Percentiles rank a stretch among this genome's conserved stretches.
phyloP scores from a whole-genome alignment of 2,329 filamentous ascomycete species.

The Alternaria angustiovoidea region DNA sequence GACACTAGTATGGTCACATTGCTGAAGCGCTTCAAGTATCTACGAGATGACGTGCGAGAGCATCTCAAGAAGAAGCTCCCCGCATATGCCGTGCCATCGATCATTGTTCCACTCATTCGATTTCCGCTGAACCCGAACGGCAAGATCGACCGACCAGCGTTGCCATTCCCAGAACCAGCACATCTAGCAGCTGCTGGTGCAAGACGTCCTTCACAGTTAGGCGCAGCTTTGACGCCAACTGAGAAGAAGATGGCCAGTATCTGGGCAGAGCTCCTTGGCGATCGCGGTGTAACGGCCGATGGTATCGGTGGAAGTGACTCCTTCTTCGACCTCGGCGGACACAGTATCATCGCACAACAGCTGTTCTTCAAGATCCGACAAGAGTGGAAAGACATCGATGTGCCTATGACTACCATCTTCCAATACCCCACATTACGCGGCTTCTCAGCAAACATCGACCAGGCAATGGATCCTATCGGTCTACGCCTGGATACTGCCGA shows the following conservation, averaged over 20 bases:
- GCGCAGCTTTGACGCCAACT: slow-evolving; percentile 62
- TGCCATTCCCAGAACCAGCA: slow-evolving; percentile 81
- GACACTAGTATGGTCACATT: slow-evolving; percentile 62
- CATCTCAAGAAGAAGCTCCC: slow-evolving; percentile 77
- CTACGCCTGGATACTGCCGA: slow-evolving; percentile 53
- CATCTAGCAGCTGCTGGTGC: slow-evolving; percentile 67
- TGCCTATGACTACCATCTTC: slow-evolving; percentile 76
- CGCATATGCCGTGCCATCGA: slow-evolving; percentile 76
- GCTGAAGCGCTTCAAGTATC: slow-evolving; percentile 67
- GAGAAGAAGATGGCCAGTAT: slow-evolving; percentile 73
- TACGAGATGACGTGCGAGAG: slow-evolving; percentile 69
- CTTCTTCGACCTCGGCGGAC: slow-evolving; percentile 84
- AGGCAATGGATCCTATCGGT: slow-evolving; percentile 58
- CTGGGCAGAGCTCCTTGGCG: slow-evolving; percentile 74
- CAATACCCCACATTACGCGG: slow-evolving; percentile 68
- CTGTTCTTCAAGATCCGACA: slow-evolving; percentile 75
- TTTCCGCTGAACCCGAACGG: slow-evolving; percentile 71
- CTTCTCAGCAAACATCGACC: slow-evolving; percentile 63
- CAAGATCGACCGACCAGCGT: slow-evolving; percentile 79
- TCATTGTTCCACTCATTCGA: slow-evolving; percentile 75
- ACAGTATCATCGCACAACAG: slow-evolving; percentile 82
- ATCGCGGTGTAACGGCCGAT: slow-evolving; percentile 68
- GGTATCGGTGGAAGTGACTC: slow-evolving; percentile 69
- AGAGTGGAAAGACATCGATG: slow-evolving; percentile 68
- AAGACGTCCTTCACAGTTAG: slow-evolving; percentile 54